Percentiles rank a stretch among this genome's conserved stretches.
These are phyloP conservation scores for Lodderomyces parapsilosis DNA, from an alignment of 1,139 yeast genomes.

Conservation along the genomic window DNA sequence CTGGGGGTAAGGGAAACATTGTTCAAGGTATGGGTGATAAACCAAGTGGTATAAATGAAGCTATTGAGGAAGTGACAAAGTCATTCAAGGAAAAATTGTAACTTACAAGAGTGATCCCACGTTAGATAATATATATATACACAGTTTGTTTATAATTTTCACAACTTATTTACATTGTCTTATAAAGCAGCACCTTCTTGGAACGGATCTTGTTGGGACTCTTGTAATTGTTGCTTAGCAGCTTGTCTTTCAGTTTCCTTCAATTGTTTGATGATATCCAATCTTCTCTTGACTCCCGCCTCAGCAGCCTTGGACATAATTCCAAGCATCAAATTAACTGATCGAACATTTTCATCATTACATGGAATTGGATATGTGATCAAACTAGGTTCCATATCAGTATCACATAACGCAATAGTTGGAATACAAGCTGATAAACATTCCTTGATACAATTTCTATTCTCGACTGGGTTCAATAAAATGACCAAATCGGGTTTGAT, in stretches of 20 bases:
- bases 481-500: conserved; percentile 89
- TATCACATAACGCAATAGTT: conserved; percentile 90
- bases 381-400: conserved; percentile 86
- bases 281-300: conserved; percentile 64
- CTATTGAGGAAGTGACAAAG: conserved; percentile 66
- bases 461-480: conserved; percentile 83
- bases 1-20: conserved; percentile 97
- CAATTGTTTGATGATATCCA: conserved; percentile 29
- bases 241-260: conserved; percentile 6
- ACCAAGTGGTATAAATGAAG: conserved; percentile 64
- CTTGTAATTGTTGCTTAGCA: background rate
- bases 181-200: background rate
- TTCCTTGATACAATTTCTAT: conserved; percentile 77
- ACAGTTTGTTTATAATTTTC: conserved; percentile 2
- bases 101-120: background rate
- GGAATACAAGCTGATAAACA: conserved; percentile 84
- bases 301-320: conserved; percentile 84
- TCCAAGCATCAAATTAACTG: conserved; percentile 77
- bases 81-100: conserved; percentile 59
- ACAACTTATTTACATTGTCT: background rate
- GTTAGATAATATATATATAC: conserved; percentile 1
- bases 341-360: conserved; percentile 88
- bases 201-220: background rate
- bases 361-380: conserved; percentile 96
- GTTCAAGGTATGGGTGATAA: conserved; percentile 97